These are phyloP conservation scores for Raddia distichophylla DNA, from an alignment of 176 grass and related monocot species.

Conservation along the genomic window DNA sequence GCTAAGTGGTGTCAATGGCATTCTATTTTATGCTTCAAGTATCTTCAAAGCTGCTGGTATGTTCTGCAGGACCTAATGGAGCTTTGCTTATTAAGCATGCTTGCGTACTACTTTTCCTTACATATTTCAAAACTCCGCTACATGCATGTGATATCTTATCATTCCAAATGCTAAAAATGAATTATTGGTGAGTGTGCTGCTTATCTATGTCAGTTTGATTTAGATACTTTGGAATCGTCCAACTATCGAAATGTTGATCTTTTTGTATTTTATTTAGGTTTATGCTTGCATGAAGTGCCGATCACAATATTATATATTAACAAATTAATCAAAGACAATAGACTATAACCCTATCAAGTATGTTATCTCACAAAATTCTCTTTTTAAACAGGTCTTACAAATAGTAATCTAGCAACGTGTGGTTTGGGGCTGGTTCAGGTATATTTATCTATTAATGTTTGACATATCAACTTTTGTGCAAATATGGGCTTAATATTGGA, in stretches of 20 bases:
- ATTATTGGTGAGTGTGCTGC: neutral
- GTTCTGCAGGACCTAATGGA: constrained; percentile 25
- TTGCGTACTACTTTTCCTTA: neutral
- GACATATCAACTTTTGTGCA: constrained; percentile 3
- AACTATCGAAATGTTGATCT: constrained; percentile 18
- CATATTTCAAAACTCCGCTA: constrained; percentile 3
- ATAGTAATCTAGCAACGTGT: constrained; percentile 83
- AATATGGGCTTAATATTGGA: constrained; percentile 17
- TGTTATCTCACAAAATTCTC: constrained; percentile 32
- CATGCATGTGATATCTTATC: neutral
- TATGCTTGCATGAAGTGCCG: constrained; percentile 16
- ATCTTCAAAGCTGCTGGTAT: constrained; percentile 94
- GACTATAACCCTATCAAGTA: constrained; percentile 11
- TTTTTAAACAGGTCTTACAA: constrained; percentile 66
- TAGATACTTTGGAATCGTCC: neutral
- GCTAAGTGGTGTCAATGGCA: constrained; percentile 85
- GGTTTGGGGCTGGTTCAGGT: constrained; percentile 98
- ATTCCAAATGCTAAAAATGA: constrained; percentile 26
- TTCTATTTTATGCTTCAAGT: constrained; percentile 87
- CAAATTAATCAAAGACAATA: neutral
- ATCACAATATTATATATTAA: constrained; percentile 7
- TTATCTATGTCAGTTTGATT: constrained; percentile 10
- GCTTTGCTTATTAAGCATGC: constrained; percentile 17
- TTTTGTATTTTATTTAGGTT: constrained; percentile 23
- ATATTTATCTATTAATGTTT: constrained; percentile 32